phyloP scores from a whole-genome alignment of 1,284 basidiomycete genomes.

The Peniophora sp. region DNA sequence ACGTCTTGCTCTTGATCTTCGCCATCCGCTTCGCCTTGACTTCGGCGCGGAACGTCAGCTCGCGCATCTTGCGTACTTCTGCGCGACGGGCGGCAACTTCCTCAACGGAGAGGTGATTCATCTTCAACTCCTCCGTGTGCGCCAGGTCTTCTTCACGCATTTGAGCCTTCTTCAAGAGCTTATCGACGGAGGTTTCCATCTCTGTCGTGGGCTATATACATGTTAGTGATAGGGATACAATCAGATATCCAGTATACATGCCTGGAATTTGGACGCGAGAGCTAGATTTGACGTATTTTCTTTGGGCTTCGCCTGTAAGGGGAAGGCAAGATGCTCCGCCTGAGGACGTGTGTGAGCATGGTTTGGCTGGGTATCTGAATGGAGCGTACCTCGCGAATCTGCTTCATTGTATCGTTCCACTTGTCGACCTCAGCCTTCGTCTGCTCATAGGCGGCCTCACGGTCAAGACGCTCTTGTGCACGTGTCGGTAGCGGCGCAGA shows the following conservation, averaged over 20 bases:
- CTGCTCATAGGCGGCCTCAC: slow-evolving; percentile 90
- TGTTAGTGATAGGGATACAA: neutral
- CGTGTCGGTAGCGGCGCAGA: slow-evolving; percentile 83
- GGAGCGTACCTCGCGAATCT: slow-evolving; percentile 62
- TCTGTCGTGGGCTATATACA: slow-evolving; percentile 58
- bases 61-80: slow-evolving; percentile 83
- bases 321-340: slow-evolving; percentile 91
- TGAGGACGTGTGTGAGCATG: slow-evolving; percentile 20
- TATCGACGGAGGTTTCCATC: slow-evolving; percentile 73
- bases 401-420: slow-evolving; percentile 89
- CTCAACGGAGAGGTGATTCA: slow-evolving; percentile 76
- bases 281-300: slow-evolving; percentile 68
- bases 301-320: slow-evolving; percentile 64
- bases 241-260: slow-evolving; percentile 17
- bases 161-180: slow-evolving; percentile 70
- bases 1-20: slow-evolving; percentile 96
- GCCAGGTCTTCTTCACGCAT: slow-evolving; percentile 74
- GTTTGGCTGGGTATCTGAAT: neutral
- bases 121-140: slow-evolving; percentile 74
- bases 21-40: slow-evolving; percentile 84
- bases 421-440: slow-evolving; percentile 91
- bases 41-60: slow-evolving; percentile 92
- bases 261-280: slow-evolving; percentile 78
- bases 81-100: slow-evolving; percentile 77
- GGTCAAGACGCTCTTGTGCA: slow-evolving; percentile 84